Conservation (phyloP, 164 flowering plant species). For the Macadamia integrifolia region DNA sequence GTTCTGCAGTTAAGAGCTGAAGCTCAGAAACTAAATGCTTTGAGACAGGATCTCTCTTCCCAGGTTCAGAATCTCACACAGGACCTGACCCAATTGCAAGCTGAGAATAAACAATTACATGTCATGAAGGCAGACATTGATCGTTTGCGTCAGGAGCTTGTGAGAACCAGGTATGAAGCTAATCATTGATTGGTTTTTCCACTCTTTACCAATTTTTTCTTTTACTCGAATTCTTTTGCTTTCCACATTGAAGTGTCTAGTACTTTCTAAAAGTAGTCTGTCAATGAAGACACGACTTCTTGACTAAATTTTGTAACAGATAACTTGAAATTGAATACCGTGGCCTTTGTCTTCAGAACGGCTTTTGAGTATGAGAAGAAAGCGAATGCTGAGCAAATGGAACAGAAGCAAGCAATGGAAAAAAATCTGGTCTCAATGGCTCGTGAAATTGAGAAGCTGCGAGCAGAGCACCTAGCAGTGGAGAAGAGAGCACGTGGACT, state of each 20-base stretch:
- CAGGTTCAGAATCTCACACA: slow-evolving; percentile 46
- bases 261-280: too few relatives aligned
- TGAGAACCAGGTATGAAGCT: slow-evolving; percentile 49
- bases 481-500: slow-evolving; percentile 35
- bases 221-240: neutral
- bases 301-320: too few relatives aligned
- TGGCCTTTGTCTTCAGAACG: slow-evolving; percentile 34
- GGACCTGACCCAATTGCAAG: slow-evolving; percentile 33
- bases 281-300: too few relatives aligned
- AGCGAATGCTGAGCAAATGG: slow-evolving; percentile 48
- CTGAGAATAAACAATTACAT: slow-evolving; percentile 52
- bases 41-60: slow-evolving; percentile 43
- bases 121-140: slow-evolving; percentile 47
- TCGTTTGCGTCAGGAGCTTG: slow-evolving; percentile 45
- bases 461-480: slow-evolving; percentile 39
- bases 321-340: neutral
- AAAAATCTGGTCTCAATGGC: slow-evolving; percentile 62
- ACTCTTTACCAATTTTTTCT: neutral
- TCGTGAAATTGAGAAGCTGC: slow-evolving; percentile 61
- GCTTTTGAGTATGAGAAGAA: slow-evolving; percentile 63
- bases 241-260: neutral
- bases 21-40: slow-evolving; percentile 36
- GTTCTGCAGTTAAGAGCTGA: slow-evolving; percentile 50
- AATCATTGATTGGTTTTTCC: neutral
- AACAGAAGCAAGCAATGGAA: slow-evolving; percentile 60